Base-by-base conservation (phyloP, 2,329 filamentous ascomycete species). In the Fusarium sp. region DNA sequence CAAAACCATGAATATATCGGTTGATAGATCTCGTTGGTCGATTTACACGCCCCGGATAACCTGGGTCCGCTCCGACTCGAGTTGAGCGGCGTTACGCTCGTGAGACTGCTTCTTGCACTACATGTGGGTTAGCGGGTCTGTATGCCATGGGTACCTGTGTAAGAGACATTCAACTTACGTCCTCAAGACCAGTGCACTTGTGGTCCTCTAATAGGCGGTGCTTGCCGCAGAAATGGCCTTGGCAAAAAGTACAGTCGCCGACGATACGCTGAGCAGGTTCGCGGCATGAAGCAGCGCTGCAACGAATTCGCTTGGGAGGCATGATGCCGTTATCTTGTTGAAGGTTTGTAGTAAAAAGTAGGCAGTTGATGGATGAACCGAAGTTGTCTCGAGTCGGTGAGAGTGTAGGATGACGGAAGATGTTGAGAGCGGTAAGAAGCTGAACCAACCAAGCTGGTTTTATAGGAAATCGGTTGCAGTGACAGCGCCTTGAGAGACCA, bases 91-190 rank as follows among this genome's bases (percentile, higher is more conserved):
- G 79, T 99, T 99, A 71, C 94, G 90, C 79, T 96, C 93, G 81
- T 97, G 93, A 46, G 93, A 95, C 80, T 97, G 94, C 84, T 97
- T 96, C 87, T 97, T 97, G 87, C 95, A 97, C 88, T 91, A 76
- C 29, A 23, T 56, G 17, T 52, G 29, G 33, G 66, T 61, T 55
- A 58, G 50, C 46, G 25, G 35, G 33, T 42, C 31, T 40, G 18
- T 20, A 27, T 15, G n/a, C 10, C 39, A 35, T 23, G 8, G 20
- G n/a, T 14, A 35, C n/a, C n/a, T n/a, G n/a, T 29, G 45, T 13
- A 31, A 25, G 17, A 33, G n/a, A 35, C 25, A 35, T 18, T 43
- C 15, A 37, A 78, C 89, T 83, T 83, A 91, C 89, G 82, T 97
- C 92, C 84, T 98, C 96, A 58, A 99, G 84, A 39, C 94, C 94